A percentile compares a stretch with the other conserved stretches of the same genome.
These are phyloP conservation scores for Cercospora janseana DNA, from an alignment of 2,329 filamentous ascomycete genomes.

Conservation along the genomic window DNA sequence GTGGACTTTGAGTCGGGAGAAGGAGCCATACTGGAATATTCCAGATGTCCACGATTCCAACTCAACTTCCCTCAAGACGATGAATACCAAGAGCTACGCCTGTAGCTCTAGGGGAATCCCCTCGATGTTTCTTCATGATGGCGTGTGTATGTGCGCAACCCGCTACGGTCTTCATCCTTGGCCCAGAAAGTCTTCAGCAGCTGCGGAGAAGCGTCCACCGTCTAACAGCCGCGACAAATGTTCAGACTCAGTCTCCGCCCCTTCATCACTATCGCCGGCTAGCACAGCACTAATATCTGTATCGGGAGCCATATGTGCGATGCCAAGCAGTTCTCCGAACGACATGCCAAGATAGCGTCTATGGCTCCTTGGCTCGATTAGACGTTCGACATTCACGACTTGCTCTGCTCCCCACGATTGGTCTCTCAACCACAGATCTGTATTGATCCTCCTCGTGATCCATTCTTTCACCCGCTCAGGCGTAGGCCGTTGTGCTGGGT, in stretches of 20 bases:
- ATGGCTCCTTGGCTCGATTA: not conserved
- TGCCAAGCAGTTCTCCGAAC: not conserved
- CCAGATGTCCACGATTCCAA: conserved; percentile 45
- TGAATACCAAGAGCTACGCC: conserved; percentile 41
- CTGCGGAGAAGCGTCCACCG: too few relatives aligned
- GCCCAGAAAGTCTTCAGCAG: too few relatives aligned
- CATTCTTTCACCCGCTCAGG: not conserved
- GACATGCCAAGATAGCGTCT: not conserved
- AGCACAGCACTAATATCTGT: too few relatives aligned
- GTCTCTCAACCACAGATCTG: conserved; percentile 1
- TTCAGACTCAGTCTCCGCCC: too few relatives aligned
- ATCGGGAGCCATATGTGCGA: not conserved
- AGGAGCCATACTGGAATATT: conserved; percentile 39
- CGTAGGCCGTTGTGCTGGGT: conserved; percentile 14
- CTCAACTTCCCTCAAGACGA: conserved; percentile 45
- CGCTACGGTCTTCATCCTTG: too few relatives aligned
- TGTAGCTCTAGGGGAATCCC: conserved; percentile 5
- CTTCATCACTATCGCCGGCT: too few relatives aligned
- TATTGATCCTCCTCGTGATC: conserved; percentile 1
- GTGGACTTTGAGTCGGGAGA: conserved; percentile 40
- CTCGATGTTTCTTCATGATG: too few relatives aligned
- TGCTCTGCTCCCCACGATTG: conserved; percentile 7
- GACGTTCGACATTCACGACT: not conserved
- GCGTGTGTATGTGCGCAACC: too few relatives aligned
- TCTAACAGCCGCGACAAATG: too few relatives aligned